Evolutionary conservation across 2,329 filamentous ascomycete genomes (phyloP).

Genomic region (Geosmithia morbida): DNA sequence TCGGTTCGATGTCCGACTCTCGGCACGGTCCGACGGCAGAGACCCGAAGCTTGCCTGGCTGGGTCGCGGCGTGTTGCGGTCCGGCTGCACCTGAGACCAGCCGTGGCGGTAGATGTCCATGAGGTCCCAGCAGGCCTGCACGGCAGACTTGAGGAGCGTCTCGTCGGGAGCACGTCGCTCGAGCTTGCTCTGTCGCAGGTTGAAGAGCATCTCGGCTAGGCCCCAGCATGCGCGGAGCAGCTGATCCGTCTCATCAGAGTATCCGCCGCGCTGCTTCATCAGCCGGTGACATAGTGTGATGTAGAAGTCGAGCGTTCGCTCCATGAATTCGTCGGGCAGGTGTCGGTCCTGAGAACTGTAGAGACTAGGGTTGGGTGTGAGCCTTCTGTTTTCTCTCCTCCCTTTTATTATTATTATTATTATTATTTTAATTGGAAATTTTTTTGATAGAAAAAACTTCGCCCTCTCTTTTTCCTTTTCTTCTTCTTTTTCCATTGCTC

Average conservation of each 20-base stretch:
- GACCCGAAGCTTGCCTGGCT: conserved; percentile 54
- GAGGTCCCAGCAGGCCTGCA: conserved; percentile 89
- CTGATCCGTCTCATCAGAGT: conserved; percentile 71
- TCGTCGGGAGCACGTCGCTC: conserved; percentile 64
- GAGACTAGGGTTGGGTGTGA: conserved; percentile 31
- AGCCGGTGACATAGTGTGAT: conserved; percentile 83
- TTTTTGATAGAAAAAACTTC: too few species aligned
- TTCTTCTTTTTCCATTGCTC: too few species aligned
- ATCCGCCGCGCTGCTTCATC: conserved; percentile 82
- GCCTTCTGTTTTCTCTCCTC: too few species aligned
- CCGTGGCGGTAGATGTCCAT: conserved; percentile 88
- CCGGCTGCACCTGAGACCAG: conserved; percentile 78
- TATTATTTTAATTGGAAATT: too few species aligned
- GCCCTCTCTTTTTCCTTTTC: too few species aligned
- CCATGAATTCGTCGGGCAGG: conserved; percentile 73
- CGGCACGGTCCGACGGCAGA: conserved; percentile 1
- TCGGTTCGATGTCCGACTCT: conserved; percentile 35
- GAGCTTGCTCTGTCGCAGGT: conserved; percentile 65
- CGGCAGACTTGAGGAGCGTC: conserved; percentile 72
- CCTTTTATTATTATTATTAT: too few species aligned
- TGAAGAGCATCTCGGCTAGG: conserved; percentile 86
- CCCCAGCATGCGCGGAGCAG: conserved; percentile 79
- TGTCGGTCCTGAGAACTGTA: conserved; percentile 83
- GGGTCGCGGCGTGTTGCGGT: conserved; percentile 71
- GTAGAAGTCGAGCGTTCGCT: conserved; percentile 87